phyloP scores from a whole-genome alignment of 2,329 filamentous ascomycete species.

The Scedosporium minutisporum region DNA sequence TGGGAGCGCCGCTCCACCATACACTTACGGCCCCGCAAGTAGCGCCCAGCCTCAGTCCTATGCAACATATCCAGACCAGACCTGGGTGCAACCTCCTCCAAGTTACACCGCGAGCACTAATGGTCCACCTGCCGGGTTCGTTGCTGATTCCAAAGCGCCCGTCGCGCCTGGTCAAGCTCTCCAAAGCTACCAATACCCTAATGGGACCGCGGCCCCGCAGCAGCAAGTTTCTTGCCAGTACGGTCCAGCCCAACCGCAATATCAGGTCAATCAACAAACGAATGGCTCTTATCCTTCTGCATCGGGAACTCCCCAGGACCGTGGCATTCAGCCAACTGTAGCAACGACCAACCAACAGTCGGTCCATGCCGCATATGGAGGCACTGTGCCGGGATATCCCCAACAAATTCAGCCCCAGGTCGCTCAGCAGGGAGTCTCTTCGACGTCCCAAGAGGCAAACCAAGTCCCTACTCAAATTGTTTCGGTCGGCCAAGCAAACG shows the following conservation, averaged over 20 bases:
- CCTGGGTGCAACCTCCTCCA: slow-evolving; percentile 5
- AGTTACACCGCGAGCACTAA: slow-evolving; percentile 3
- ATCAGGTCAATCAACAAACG: background rate
- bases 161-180: background rate
- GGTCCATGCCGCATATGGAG: background rate
- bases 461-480: background rate
- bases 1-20: background rate
- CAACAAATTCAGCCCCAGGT: background rate
- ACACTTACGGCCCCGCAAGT: background rate
- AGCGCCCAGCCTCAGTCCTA: background rate
- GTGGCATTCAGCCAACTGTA: background rate
- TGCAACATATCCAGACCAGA: slow-evolving; percentile 3
- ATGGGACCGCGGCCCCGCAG: background rate
- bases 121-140: background rate
- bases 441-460: background rate
- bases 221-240: background rate
- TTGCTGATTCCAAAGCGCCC: slow-evolving; percentile 1
- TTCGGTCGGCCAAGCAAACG: no score
- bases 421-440: background rate
- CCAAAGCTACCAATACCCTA: background rate
- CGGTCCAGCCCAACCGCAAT: background rate
- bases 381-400: background rate
- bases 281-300: background rate
- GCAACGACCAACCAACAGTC: background rate
- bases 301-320: background rate